These are phyloP conservation scores for Beauveria caledonica DNA, from an alignment of 2,329 filamentous ascomycete species.

Conservation along the genomic window DNA sequence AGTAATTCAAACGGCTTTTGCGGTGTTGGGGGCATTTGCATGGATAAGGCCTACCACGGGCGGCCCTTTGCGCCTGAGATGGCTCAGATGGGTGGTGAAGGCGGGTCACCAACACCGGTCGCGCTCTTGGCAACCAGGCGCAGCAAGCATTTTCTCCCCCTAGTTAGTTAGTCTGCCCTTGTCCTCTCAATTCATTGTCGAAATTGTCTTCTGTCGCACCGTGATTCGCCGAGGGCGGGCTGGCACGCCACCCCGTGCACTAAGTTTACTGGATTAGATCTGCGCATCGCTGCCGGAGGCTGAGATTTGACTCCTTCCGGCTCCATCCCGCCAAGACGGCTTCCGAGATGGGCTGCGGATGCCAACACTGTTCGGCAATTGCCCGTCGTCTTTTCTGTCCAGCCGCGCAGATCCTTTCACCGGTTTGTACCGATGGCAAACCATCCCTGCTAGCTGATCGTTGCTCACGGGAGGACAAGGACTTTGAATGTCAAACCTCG, in stretches of 20 bases:
- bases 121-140: constrained; percentile 7
- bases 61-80: not conserved
- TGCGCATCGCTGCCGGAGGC: constrained; percentile 2
- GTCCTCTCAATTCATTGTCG: not conserved
- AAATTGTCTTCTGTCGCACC: not conserved
- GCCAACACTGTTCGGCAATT: not conserved
- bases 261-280: not conserved
- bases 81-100: constrained; percentile 1
- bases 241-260: not conserved
- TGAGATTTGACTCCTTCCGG: constrained; percentile 1
- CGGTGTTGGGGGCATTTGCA: not conserved
- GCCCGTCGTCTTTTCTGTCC: not conserved
- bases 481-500: not conserved
- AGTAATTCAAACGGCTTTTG: too few relatives aligned
- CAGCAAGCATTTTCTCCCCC: constrained; percentile 1
- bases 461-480: not conserved
- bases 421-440: not conserved
- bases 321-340: constrained; percentile 1
- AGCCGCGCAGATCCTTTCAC: not conserved
- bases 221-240: not conserved
- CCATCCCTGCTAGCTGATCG: not conserved
- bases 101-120: not conserved
- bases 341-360: not conserved
- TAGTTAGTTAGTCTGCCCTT: too few relatives aligned
- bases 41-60: not conserved